Evolutionary conservation across 176 grass and related monocot species (phyloP).

Genomic region (Oropetium thomaeum): DNA sequence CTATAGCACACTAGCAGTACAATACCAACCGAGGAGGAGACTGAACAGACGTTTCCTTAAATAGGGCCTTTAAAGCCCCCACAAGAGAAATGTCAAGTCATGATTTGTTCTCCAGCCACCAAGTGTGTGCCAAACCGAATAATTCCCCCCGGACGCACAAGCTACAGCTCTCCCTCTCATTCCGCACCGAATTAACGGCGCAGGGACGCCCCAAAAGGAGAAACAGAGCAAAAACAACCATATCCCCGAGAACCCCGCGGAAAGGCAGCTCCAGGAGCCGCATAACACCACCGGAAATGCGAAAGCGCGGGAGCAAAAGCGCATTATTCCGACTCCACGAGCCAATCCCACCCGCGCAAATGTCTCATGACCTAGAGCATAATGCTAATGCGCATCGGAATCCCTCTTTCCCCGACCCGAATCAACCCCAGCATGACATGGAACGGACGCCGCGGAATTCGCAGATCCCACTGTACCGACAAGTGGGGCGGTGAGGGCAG

Average conservation of each 20-base stretch:
- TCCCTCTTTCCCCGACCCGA: constrained; percentile 34
- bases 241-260: constrained; percentile 29
- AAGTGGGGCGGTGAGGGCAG: neutral
- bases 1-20: constrained; percentile 17
- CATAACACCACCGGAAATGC: constrained; percentile 48
- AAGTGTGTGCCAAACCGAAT: constrained; percentile 54
- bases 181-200: constrained; percentile 38
- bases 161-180: constrained; percentile 34
- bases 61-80: constrained; percentile 27
- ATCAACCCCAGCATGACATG: constrained; percentile 24
- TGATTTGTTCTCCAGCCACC: constrained; percentile 38
- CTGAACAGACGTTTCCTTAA: constrained; percentile 29
- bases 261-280: constrained; percentile 43
- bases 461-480: constrained; percentile 44
- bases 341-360: constrained; percentile 34
- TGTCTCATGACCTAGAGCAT: constrained; percentile 35
- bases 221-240: constrained; percentile 34
- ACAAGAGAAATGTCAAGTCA: constrained; percentile 35
- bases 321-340: constrained; percentile 50
- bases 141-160: constrained; percentile 45
- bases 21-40: neutral
- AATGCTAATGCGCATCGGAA: constrained; percentile 61
- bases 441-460: constrained; percentile 20
- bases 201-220: constrained; percentile 42
- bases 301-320: constrained; percentile 48